Percentiles rank a stretch among this genome's conserved stretches.
Conservation (phyloP, 108 stramenopile genomes). For the Skeletonema menzelii region DNA sequence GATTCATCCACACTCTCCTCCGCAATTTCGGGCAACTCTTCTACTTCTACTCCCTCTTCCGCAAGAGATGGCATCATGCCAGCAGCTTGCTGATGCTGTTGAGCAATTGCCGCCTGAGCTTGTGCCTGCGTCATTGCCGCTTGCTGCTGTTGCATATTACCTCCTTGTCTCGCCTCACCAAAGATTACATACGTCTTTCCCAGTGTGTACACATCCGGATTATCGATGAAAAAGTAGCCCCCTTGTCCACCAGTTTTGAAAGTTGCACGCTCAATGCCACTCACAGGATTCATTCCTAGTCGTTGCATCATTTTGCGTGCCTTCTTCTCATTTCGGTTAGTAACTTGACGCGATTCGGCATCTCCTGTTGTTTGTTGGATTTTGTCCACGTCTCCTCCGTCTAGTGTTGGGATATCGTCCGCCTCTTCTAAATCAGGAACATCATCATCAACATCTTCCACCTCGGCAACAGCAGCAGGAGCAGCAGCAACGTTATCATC, state of each 20-base stretch:
- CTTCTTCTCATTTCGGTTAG: slow-evolving; percentile 88
- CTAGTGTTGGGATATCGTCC: slow-evolving; percentile 26
- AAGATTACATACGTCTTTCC: slow-evolving; percentile 79
- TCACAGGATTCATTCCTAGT: slow-evolving; percentile 70
- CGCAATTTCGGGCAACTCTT: not conserved
- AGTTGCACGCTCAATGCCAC: slow-evolving; percentile 71
- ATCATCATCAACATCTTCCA: slow-evolving; percentile 6
- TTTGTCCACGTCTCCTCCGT: not conserved
- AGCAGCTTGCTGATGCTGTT: slow-evolving; percentile 7
- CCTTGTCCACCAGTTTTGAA: slow-evolving; percentile 70
- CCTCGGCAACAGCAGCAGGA: not conserved
- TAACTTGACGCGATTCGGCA: slow-evolving; percentile 15
- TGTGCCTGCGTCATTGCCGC: slow-evolving; percentile 44
- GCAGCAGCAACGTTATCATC: not conserved
- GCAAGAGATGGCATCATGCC: slow-evolving; percentile 10
- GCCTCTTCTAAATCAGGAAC: slow-evolving; percentile 21
- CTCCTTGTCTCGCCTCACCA: slow-evolving; percentile 57
- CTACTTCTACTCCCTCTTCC: not conserved
- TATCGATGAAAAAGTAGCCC: slow-evolving; percentile 74
- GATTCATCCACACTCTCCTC: slow-evolving; percentile 56
- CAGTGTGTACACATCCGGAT: slow-evolving; percentile 70
- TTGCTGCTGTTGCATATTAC: slow-evolving; percentile 56
- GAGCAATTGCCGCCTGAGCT: slow-evolving; percentile 32
- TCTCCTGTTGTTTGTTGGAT: slow-evolving; percentile 13
- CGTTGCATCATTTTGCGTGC: slow-evolving; percentile 82